Percentiles rank a stretch among this genome's conserved stretches.
These are phyloP conservation scores for Blastobotrys parvus DNA, from an alignment of 805 yeast genomes.

Conservation along the genomic window DNA sequence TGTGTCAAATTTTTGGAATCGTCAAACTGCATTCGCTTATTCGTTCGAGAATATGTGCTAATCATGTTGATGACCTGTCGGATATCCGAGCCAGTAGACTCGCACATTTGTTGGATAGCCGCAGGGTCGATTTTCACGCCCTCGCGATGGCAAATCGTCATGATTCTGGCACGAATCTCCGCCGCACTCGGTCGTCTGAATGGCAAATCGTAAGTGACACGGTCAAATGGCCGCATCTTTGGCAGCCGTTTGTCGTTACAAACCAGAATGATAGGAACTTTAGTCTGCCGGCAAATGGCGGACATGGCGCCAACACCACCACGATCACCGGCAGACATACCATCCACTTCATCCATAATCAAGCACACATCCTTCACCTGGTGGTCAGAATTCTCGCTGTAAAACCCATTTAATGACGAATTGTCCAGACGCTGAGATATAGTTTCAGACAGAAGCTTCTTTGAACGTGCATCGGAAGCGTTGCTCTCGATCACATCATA, in stretches of 20 bases:
- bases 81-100: slow-evolving; percentile 82
- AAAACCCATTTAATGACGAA: slow-evolving; percentile 75
- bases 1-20: slow-evolving; percentile 54
- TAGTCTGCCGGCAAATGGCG: slow-evolving; percentile 72
- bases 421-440: slow-evolving; percentile 68
- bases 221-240: slow-evolving; percentile 93
- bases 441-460: slow-evolving; percentile 58
- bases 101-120: slow-evolving; percentile 74
- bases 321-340: slow-evolving; percentile 98
- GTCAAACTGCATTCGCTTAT: slow-evolving; percentile 51
- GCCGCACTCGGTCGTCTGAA: slow-evolving; percentile 84
- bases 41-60: slow-evolving; percentile 75
- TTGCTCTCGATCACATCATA: slow-evolving; percentile 78
- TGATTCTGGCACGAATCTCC: slow-evolving; percentile 71
- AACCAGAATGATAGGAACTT: slow-evolving; percentile 83
- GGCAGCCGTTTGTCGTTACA: slow-evolving; percentile 91
- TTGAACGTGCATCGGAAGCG: slow-evolving; percentile 84
- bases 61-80: slow-evolving; percentile 87
- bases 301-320: slow-evolving; percentile 98
- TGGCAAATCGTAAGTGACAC: slow-evolving; percentile 66
- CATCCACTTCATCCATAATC: slow-evolving; percentile 98
- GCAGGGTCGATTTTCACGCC: slow-evolving; percentile 70
- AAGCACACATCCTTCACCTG: slow-evolving; percentile 61
- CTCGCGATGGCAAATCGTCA: slow-evolving; percentile 87
- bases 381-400: slow-evolving; percentile 28